Evolutionary conservation across 176 grass and related monocot species (phyloP).

Genomic region (maize (Zea mays)): DNA sequence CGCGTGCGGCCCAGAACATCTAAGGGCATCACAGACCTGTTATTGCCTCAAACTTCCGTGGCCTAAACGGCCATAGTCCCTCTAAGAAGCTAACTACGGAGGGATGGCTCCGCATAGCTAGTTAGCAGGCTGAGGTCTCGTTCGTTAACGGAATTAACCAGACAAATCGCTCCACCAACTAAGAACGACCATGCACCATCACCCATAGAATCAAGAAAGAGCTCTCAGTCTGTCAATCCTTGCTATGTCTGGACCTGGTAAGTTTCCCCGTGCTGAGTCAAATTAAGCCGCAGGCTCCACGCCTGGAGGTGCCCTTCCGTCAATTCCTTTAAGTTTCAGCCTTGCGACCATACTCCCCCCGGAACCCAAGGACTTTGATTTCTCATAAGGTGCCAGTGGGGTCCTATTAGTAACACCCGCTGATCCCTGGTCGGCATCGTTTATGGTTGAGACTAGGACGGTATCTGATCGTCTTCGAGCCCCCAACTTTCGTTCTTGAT

Average conservation of each 20-base stretch:
- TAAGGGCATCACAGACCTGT: slow-evolving; percentile 82
- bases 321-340: slow-evolving; percentile 82
- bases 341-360: background rate
- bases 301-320: slow-evolving; percentile 37
- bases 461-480: too few relatives aligned
- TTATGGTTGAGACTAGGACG: too few relatives aligned
- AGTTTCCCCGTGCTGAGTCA: slow-evolving; percentile 51
- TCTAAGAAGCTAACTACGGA: slow-evolving; percentile 62
- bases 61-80: slow-evolving; percentile 72
- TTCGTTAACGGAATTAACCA: slow-evolving; percentile 56
- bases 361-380: too few relatives aligned
- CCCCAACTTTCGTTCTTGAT: too few relatives aligned
- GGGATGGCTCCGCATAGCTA: slow-evolving; percentile 38
- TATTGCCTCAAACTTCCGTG: slow-evolving; percentile 84
- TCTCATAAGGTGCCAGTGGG: too few relatives aligned
- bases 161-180: slow-evolving; percentile 42
- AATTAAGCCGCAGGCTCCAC: slow-evolving; percentile 40
- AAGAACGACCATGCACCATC: too few relatives aligned
- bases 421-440: too few relatives aligned
- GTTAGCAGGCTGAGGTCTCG: slow-evolving; percentile 71
- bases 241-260: slow-evolving; percentile 54
- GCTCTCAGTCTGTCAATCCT: slow-evolving; percentile 53
- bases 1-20: slow-evolving; percentile 63
- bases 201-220: slow-evolving; percentile 52
- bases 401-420: too few relatives aligned